Conservation (phyloP, 805 yeast species). For the Candida alai region DNA sequence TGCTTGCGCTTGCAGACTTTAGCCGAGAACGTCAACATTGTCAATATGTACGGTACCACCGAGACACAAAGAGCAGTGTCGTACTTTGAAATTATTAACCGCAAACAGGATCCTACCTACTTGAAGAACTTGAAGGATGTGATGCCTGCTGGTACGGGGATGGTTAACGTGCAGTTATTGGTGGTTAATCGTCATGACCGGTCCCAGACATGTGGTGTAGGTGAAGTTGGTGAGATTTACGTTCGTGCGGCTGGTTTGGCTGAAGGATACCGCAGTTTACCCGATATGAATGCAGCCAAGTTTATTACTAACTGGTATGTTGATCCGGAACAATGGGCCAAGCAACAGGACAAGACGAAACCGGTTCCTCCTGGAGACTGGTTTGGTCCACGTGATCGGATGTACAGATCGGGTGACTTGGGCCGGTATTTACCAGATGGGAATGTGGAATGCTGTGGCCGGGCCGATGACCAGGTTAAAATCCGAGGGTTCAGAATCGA, state of each 20-base stretch:
- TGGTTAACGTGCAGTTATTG: conserved; percentile 89
- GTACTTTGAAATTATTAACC: conserved; percentile 80
- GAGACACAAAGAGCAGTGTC: conserved; percentile 99
- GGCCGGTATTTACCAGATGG: conserved; percentile 98
- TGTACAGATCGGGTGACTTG: conserved; percentile 95
- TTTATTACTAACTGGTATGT: conserved; percentile 92
- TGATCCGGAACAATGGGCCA: conserved; percentile 58
- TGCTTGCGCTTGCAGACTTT: conserved; percentile 88
- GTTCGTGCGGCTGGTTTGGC: conserved; percentile 98
- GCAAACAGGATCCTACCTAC: conserved; percentile 64
- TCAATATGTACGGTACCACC: conserved; percentile 99
- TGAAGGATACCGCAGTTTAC: conserved; percentile 91
- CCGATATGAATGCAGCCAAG: conserved; percentile 82
- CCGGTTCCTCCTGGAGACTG: conserved; percentile 57
- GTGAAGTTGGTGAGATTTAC: conserved; percentile 98
- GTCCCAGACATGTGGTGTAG: conserved; percentile 92
- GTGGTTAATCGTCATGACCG: conserved; percentile 90
- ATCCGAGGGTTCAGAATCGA: conserved; percentile 98
- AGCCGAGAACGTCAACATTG: conserved; percentile 85
- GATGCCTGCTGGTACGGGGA: conserved; percentile 98
- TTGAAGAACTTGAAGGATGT: conserved; percentile 85
- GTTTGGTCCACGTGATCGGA: conserved; percentile 93
- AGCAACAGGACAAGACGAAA: conserved; percentile 44
- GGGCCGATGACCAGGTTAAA: conserved; percentile 98
- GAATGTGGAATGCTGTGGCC: conserved; percentile 95